Evolutionary conservation across 352 stramenopile genomes (phyloP), one percentile per base, ranked within the genome.

Genomic region (Poterioochromonas sp.): DNA sequence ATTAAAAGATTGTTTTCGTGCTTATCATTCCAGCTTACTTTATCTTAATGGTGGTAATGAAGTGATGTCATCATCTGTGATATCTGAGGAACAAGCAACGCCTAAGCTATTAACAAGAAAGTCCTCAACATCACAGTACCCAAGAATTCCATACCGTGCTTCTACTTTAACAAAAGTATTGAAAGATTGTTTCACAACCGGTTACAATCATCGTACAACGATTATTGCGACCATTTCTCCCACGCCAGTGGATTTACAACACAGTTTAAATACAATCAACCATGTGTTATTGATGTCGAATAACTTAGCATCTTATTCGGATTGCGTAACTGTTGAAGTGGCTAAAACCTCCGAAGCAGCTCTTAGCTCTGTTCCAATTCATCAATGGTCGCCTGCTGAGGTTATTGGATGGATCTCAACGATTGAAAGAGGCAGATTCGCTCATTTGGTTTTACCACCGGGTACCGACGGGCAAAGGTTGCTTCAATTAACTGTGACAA

Each of bases 1-100:
- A 15, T 73, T 86, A n/a, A 86, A 86, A 71, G 79, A 86, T 53
- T 86, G 83, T 76, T 86, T 86, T 73, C 77, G 82, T 8, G 82
- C 82, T 12, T 63, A 81, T 37, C 49, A 84, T 54, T 15, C 51
- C 18, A 22, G 1, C 41, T 51, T 51, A 51, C 43, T 51, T 51
- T 62, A 62, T 32, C 2, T 62, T 2, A 62, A 62, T 32, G 5
- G 8, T 32, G 2, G 29, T 32, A 12, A 62, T 32, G 26, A 32
- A 32, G 5, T 51, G 18, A 51, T 51, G 43, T 20, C 5, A 51
- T 51, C 43, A 51, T 51, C 18, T 5, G 5, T 51, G 5, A 18
- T 18, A 20, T 51, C 43, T 20, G 5, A 51, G 5, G 26, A 39
- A 15, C 54, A 11, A 35, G 54, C 54, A 11, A 58, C 47, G 26